Percentiles rank a stretch among this genome's conserved stretches.
Evolutionary conservation across 192 early-diverging fungal species (phyloP).

Genomic region (Helicostylum pulchrum): DNA sequence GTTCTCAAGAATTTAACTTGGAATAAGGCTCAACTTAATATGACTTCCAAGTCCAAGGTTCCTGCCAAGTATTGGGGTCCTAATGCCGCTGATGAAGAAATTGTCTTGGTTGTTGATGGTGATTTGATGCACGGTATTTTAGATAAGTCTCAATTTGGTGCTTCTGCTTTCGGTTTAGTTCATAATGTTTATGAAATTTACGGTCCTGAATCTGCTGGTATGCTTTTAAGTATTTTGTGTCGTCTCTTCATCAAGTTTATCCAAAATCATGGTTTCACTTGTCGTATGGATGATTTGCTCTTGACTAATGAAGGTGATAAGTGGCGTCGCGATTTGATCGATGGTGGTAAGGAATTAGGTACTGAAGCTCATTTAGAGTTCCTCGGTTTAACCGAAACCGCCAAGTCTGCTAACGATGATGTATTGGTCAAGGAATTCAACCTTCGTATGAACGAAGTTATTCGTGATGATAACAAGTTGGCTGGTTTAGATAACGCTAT

Average conservation of each 20-base stretch:
- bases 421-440: conserved; percentile 88
- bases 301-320: conserved; percentile 81
- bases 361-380: conserved; percentile 67
- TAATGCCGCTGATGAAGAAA: conserved; percentile 74
- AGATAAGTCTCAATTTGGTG: conserved; percentile 92
- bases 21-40: conserved; percentile 72
- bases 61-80: conserved; percentile 83
- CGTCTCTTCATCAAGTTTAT: conserved; percentile 96
- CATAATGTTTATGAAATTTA: conserved; percentile 95
- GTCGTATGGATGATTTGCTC: conserved; percentile 97
- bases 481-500: conserved; percentile 90
- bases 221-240: conserved; percentile 91
- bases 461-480: conserved; percentile 84
- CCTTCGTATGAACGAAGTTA: conserved; percentile 86
- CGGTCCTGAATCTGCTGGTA: conserved; percentile 81
- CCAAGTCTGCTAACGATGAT: conserved; percentile 56
- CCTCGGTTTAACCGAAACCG: conserved; percentile 64
- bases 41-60: conserved; percentile 86
- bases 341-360: conserved; percentile 89
- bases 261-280: conserved; percentile 89
- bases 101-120: conserved; percentile 88
- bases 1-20: conserved; percentile 90
- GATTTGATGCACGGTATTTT: conserved; percentile 91
- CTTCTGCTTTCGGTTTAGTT: conserved; percentile 80
- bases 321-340: conserved; percentile 70